Percentiles rank a stretch among this genome's conserved stretches.
phyloP scores from a whole-genome alignment of 1,284 basidiomycete species.

The Anthracocystis walkeri region DNA sequence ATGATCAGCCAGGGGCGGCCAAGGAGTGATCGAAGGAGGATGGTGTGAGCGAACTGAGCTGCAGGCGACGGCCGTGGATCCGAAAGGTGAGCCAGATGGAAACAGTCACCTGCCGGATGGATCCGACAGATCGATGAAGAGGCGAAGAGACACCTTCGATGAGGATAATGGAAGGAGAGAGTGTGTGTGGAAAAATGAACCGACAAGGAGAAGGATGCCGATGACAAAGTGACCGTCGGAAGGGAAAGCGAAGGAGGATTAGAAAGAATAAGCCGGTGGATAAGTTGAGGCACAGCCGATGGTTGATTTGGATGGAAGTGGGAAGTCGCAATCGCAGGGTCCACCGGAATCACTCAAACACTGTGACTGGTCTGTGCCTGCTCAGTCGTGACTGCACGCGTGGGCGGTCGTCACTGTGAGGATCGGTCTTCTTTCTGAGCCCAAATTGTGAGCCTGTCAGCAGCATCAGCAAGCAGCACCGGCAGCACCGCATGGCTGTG shows the following conservation, averaged over 20 bases:
- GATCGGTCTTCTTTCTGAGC: too few species aligned
- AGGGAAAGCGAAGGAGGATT: too few species aligned
- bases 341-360: too few species aligned
- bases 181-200: background rate
- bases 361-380: too few species aligned
- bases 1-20: background rate
- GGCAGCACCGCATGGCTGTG: slow-evolving; percentile 6
- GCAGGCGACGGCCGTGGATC: background rate
- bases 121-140: slow-evolving; percentile 22
- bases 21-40: slow-evolving; percentile 2
- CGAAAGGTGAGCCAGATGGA: background rate
- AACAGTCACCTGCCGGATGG: slow-evolving; percentile 13
- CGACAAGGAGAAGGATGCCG: background rate
- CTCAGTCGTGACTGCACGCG: too few species aligned
- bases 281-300: slow-evolving; percentile 3
- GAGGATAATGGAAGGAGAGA: background rate
- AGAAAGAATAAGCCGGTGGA: background rate
- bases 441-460: background rate
- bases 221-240: too few species aligned
- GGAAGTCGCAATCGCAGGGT: too few species aligned
- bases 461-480: background rate
- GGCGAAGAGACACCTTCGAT: background rate
- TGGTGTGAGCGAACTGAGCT: background rate
- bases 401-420: too few species aligned
- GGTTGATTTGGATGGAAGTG: too few species aligned